Base-by-base conservation (phyloP, 331 rosid genomes). In the Rosa hybrid region DNA sequence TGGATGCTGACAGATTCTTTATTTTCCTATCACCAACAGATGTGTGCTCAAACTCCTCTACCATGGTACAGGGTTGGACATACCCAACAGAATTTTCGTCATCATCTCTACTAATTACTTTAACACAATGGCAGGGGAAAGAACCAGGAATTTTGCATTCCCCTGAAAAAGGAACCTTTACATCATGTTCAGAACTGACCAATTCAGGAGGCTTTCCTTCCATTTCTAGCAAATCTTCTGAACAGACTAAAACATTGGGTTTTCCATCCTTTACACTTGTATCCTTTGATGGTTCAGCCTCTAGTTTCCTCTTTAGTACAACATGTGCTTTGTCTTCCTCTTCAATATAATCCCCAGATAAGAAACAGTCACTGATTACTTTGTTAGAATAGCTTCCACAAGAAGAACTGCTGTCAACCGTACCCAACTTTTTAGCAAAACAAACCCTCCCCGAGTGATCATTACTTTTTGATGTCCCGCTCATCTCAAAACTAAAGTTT, bases 21-120 rank as follows among this genome's bases (percentile, higher is more conserved):
- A 71, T 39, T 65, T 42, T 81, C 69, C 41, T 72, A 74, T 46
- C 86, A 25, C 34, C 27, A 11, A 11, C 73, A 68, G 77, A 78
- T 41, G 51, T 77, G 18, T 83, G 11, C 54, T 67, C 77, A 80
- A 77, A 86, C 70, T 73, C 82, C 76, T 77, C 79, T 46, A 20
- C 71, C 77, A 53, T 80, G 56, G 86, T 75, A 71, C 77, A 77
- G 27, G 71, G 45, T 77, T 87, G 85, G 78, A 83, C 68, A 42
- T 71, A 79, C 75, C 76, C 53, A 50, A 20, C 87, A 81, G 81
- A 82, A 81, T 83, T 87, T 83, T 92, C 88, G 34, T 87, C 90
- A 86, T 92, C 86, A 87, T 90, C 90, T 87, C 82, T 88, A 81
- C 78, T 63, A 78, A 63, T 85, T 87, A 84, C 77, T 80, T 83